phyloP scores from a whole-genome alignment of 2,329 filamentous ascomycete species.

The Teratosphaeria destructans region DNA sequence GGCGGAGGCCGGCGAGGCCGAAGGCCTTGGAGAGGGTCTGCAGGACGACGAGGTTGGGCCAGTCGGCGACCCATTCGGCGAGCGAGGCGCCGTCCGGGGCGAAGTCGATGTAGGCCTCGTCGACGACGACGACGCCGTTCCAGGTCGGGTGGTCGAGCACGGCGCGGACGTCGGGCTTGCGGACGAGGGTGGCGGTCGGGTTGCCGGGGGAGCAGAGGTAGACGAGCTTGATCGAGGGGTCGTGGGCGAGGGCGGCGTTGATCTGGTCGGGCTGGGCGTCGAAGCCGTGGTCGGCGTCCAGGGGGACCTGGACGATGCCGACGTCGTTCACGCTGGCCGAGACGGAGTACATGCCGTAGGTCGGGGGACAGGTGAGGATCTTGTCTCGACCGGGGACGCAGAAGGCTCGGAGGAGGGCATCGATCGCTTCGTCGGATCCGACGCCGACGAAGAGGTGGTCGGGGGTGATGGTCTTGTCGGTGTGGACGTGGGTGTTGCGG shows the following conservation, averaged over 20 bases:
- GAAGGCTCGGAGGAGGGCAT: conserved; percentile 86
- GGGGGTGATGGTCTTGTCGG: conserved; percentile 59
- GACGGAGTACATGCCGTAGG: conserved; percentile 97
- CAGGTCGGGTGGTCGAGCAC: conserved; percentile 79
- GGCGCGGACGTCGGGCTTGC: conserved; percentile 60
- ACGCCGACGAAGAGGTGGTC: conserved; percentile 90
- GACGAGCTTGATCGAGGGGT: conserved; percentile 66
- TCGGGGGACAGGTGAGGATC: conserved; percentile 90
- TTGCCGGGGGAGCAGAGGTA: conserved; percentile 96
- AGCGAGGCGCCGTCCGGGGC: conserved; percentile 67
- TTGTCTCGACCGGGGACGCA: conserved; percentile 78
- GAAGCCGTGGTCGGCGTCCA: conserved; percentile 63
- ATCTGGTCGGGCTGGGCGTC: conserved; percentile 62
- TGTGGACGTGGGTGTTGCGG: conserved; percentile 78
- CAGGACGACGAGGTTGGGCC: conserved; percentile 94
- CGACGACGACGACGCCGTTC: conserved; percentile 89
- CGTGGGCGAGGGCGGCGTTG: conserved; percentile 51
- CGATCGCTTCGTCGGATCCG: conserved; percentile 93
- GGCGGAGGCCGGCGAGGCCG: conserved; percentile 82
- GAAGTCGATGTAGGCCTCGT: conserved; percentile 97
- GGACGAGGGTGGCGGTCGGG: conserved; percentile 71
- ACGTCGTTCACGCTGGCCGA: conserved; percentile 93
- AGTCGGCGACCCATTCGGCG: conserved; percentile 83
- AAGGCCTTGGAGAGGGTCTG: conserved; percentile 98
- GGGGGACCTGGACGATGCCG: conserved; percentile 71